Evolutionary conservation across 2,329 filamentous ascomycete genomes (phyloP).

Genomic region (Periglandula ipomoeae): DNA sequence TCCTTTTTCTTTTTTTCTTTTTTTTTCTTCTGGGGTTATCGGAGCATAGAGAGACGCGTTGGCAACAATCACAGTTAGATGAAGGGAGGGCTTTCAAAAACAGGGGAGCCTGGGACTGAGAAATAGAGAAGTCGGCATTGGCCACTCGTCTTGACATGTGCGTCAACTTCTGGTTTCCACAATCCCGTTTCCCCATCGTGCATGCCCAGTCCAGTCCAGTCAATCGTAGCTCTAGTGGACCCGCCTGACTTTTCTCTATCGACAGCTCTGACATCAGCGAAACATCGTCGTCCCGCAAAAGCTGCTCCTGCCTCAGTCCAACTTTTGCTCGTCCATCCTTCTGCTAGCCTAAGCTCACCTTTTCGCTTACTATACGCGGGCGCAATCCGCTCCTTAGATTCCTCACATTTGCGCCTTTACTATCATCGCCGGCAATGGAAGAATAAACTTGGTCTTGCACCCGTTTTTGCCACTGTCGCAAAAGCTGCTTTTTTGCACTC

Average conservation of each 20-base stretch:
- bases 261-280: background rate
- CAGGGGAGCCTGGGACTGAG: too few relatives aligned
- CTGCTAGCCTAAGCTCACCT: background rate
- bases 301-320: background rate
- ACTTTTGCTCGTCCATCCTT: background rate
- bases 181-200: too few relatives aligned
- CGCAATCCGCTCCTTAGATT: too few relatives aligned
- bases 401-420: background rate
- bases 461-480: background rate
- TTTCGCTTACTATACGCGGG: background rate
- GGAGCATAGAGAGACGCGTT: too few relatives aligned
- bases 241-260: too few relatives aligned
- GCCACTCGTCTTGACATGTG: too few relatives aligned
- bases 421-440: background rate
- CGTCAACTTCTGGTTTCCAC: too few relatives aligned
- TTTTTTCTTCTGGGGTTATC: conserved; percentile 1
- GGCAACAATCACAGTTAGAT: too few relatives aligned
- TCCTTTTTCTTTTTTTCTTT: too few relatives aligned
- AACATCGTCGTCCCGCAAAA: background rate
- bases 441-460: background rate
- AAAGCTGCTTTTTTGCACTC: background rate
- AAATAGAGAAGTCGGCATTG: too few relatives aligned
- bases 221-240: background rate
- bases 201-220: background rate
- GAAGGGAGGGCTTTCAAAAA: too few relatives aligned